Conservation (phyloP, 2,329 filamentous ascomycete species). For the Colletotrichum sp. region DNA sequence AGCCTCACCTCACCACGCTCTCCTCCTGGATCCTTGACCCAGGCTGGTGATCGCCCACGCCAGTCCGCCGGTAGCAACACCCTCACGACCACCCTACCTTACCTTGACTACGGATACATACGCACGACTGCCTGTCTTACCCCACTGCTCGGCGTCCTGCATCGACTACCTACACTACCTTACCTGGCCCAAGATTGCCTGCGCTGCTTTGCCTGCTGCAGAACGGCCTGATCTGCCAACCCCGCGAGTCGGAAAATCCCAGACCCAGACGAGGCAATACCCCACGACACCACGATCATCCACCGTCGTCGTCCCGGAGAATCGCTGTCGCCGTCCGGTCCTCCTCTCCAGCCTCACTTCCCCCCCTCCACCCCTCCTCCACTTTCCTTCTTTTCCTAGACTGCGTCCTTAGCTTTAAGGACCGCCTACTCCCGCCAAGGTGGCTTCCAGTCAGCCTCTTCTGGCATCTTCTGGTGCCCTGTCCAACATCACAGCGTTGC, state of each 20-base stretch:
- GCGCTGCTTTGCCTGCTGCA: background rate
- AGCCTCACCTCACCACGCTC: conserved; percentile 15
- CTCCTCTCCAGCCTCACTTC: conserved; percentile 17
- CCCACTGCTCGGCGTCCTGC: background rate
- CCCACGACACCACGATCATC: conserved; percentile 16
- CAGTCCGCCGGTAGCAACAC: background rate
- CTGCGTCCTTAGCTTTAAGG: conserved; percentile 26
- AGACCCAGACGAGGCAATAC: conserved; percentile 11
- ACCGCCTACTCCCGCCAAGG: conserved; percentile 51
- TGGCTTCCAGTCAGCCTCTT: conserved; percentile 64
- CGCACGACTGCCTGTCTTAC: background rate
- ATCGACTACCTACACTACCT: background rate
- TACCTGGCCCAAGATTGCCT: background rate
- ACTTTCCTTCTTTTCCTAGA: background rate
- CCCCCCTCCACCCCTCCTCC: conserved; percentile 13
- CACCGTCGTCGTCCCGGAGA: background rate
- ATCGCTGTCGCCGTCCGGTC: background rate
- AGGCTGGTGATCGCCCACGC: conserved; percentile 14
- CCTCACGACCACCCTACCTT: background rate
- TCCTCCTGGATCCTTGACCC: conserved; percentile 16
- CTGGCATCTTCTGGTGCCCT: conserved; percentile 69
- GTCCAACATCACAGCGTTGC: conserved; percentile 60
- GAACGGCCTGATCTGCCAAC: conserved; percentile 17
- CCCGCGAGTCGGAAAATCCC: conserved; percentile 12
- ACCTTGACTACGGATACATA: background rate